phyloP scores from a whole-genome alignment of 2,329 filamentous ascomycete genomes.

The Pseudogymnoascus sp. region DNA sequence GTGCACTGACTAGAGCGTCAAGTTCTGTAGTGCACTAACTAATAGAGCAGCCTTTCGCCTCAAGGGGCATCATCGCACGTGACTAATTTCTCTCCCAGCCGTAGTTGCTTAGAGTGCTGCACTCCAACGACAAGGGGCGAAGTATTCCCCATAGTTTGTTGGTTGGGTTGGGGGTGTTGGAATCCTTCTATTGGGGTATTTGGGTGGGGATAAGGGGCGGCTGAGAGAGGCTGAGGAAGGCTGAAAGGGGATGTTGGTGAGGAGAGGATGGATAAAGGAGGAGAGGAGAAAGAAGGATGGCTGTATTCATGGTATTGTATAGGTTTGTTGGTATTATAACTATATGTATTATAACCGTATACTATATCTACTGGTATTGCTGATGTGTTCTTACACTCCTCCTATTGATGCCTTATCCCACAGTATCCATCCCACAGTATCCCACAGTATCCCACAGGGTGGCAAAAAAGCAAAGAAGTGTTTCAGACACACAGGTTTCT shows the following conservation, averaged over 20 bases:
- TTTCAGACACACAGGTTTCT: slow-evolving; percentile 6
- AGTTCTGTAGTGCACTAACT: background rate
- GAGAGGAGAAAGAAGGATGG: too few relatives aligned
- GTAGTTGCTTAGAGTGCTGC: background rate
- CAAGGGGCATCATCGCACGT: background rate
- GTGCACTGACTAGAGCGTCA: background rate
- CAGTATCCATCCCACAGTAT: background rate
- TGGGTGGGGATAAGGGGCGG: background rate
- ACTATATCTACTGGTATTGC: background rate
- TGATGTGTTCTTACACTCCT: background rate
- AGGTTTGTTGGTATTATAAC: background rate
- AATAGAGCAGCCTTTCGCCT: background rate
- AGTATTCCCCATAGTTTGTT: background rate
- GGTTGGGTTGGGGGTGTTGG: background rate
- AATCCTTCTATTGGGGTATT: background rate
- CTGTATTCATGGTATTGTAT: background rate
- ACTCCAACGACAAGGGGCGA: background rate
- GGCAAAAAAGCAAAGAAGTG: slow-evolving; percentile 1
- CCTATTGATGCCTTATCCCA: background rate
- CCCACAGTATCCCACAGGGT: slow-evolving; percentile 3
- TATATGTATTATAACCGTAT: background rate
- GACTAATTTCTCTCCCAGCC: background rate
- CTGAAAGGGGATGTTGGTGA: background rate
- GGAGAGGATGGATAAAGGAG: background rate
- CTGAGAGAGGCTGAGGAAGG: background rate